Evolutionary conservation across 768 basidiomycete species (phyloP).

Genomic region (Termitomyces sp.): DNA sequence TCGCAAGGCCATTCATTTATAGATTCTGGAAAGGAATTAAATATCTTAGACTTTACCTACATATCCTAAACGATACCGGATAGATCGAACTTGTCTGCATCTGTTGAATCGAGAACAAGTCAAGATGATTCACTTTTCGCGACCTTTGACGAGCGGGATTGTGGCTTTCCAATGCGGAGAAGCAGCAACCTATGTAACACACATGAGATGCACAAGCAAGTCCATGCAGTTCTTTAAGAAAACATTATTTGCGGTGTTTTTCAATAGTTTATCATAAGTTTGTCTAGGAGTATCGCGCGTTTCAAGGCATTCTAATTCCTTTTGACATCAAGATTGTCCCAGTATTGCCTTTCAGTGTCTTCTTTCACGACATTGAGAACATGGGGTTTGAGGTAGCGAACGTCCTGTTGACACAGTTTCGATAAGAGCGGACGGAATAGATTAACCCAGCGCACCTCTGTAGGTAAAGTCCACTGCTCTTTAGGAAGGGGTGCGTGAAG

Average conservation of each 20-base stretch:
- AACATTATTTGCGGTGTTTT: neutral
- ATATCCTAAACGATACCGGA: neutral
- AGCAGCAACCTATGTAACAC: neutral
- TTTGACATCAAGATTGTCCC: conserved; percentile 75
- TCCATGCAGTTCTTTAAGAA: neutral
- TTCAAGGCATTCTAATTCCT: conserved; percentile 46
- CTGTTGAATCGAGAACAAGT: neutral
- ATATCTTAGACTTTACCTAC: conserved; percentile 6
- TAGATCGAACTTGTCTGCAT: neutral
- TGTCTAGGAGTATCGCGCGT: neutral
- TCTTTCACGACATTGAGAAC: conserved; percentile 71
- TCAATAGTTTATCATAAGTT: neutral
- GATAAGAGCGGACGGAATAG: neutral
- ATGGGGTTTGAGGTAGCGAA: conserved; percentile 82
- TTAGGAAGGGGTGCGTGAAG: conserved; percentile 78
- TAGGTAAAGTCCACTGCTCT: conserved; percentile 69
- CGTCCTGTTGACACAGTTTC: conserved; percentile 51
- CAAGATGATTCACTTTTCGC: neutral
- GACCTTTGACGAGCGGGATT: neutral
- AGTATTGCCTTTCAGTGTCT: conserved; percentile 67
- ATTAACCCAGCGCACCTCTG: conserved; percentile 54
- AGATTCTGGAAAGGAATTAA: conserved; percentile 5
- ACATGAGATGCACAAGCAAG: neutral
- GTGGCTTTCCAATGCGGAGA: neutral
- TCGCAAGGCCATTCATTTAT: conserved; percentile 58